Conservation (phyloP, 805 yeast species). For the Suhomyces tanzawaensis region DNA sequence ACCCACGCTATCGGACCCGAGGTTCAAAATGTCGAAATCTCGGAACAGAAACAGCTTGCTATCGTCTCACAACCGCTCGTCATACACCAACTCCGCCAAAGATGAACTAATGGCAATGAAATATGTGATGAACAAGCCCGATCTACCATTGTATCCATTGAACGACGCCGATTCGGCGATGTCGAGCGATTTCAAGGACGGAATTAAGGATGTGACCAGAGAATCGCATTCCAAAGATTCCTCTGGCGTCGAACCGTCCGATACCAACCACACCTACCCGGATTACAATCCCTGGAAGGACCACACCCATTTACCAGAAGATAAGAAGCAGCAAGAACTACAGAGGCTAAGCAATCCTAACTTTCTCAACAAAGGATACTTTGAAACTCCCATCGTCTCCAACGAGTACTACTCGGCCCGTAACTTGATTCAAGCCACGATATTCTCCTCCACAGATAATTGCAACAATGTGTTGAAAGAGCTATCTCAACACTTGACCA, state of each 20-base stretch:
- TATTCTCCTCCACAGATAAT: slow-evolving; percentile 34
- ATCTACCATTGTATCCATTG: slow-evolving; percentile 32
- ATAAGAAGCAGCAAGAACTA: slow-evolving; percentile 44
- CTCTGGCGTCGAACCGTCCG: background rate
- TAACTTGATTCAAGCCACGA: slow-evolving; percentile 49
- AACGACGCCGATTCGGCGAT: slow-evolving; percentile 15
- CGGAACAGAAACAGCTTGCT: slow-evolving; percentile 28
- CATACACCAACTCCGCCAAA: slow-evolving; percentile 20
- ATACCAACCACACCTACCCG: slow-evolving; percentile 47
- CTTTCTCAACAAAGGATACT: slow-evolving; percentile 67
- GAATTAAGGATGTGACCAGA: background rate
- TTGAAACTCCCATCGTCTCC: slow-evolving; percentile 58
- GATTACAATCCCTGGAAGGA: slow-evolving; percentile 75
- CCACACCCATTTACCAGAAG: slow-evolving; percentile 29
- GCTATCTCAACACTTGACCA: slow-evolving; percentile 36
- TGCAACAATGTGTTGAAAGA: slow-evolving; percentile 37
- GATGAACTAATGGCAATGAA: slow-evolving; percentile 37
- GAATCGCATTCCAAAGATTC: background rate
- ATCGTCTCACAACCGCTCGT: slow-evolving; percentile 20
- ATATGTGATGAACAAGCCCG: slow-evolving; percentile 36
- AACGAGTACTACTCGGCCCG: slow-evolving; percentile 74
- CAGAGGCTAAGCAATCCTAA: slow-evolving; percentile 46
- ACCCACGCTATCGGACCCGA: no score
- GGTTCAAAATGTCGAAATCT: slow-evolving; percentile 33
- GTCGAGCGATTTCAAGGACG: background rate